phyloP scores from a whole-genome alignment of 768 basidiomycete genomes.

The Lactarius pseudohatsudake region DNA sequence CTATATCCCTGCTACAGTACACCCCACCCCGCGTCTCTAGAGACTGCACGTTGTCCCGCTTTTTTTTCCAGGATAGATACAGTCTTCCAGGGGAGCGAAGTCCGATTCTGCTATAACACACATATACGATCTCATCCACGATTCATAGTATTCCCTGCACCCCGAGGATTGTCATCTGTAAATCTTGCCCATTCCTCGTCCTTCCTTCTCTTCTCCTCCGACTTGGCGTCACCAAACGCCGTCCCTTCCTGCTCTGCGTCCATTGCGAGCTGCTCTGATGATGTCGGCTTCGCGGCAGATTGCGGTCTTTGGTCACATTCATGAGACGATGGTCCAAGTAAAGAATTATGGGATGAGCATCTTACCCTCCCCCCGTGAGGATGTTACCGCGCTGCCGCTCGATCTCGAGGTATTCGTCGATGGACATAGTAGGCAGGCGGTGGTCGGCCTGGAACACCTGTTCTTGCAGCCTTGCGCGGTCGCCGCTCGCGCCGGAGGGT shows the following conservation, averaged over 20 bases:
- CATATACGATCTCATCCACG: conserved; percentile 55
- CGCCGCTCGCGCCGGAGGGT: conserved; percentile 56
- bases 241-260: conserved; percentile 88
- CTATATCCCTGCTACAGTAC: conserved; percentile 28
- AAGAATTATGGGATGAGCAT: conserved; percentile 15
- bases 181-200: conserved; percentile 92
- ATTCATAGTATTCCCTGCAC: conserved; percentile 98
- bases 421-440: conserved; percentile 89
- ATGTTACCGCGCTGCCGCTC: conserved; percentile 85
- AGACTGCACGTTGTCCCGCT: conserved; percentile 13
- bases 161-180: conserved; percentile 81
- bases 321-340: not conserved
- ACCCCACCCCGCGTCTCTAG: conserved; percentile 18
- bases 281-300: conserved; percentile 55
- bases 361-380: conserved; percentile 84
- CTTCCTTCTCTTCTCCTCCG: conserved; percentile 75
- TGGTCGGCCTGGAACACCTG: conserved; percentile 86
- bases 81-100: conserved; percentile 4
- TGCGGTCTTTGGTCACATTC: conserved; percentile 18
- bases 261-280: conserved; percentile 72
- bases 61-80: conserved; percentile 9
- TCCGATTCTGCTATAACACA: conserved; percentile 19
- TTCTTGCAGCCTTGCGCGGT: conserved; percentile 70
- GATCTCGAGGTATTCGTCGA: conserved; percentile 91
- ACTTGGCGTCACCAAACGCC: conserved; percentile 58